A percentile compares a stretch with the other conserved stretches of the same genome.
phyloP scores from a whole-genome alignment of 345 rosid genomes.

The Arabidopsis arenosa region DNA sequence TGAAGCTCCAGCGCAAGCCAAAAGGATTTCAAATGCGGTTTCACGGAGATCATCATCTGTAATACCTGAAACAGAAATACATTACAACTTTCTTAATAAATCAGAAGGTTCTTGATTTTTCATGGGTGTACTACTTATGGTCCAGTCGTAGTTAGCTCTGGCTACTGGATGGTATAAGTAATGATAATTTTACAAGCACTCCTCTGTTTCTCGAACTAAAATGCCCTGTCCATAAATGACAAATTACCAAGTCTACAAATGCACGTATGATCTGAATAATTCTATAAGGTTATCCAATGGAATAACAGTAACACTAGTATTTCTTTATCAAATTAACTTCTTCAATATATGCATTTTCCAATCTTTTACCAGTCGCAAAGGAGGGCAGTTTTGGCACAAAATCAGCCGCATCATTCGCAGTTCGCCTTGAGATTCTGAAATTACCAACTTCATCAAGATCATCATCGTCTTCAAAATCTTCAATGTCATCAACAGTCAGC shows the following conservation, averaged over 20 bases:
- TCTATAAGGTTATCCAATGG: neutral
- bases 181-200: neutral
- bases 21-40: slow-evolving; percentile 88
- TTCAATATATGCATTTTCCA: neutral
- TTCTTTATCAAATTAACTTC: neutral
- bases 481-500: slow-evolving; percentile 97
- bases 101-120: neutral
- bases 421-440: slow-evolving; percentile 74
- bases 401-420: slow-evolving; percentile 72
- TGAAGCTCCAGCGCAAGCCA: slow-evolving; percentile 97
- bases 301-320: neutral
- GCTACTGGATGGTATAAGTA: slow-evolving; percentile 1
- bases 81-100: slow-evolving; percentile 16
- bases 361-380: slow-evolving; percentile 78
- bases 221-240: slow-evolving; percentile 7
- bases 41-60: slow-evolving; percentile 94
- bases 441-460: slow-evolving; percentile 66
- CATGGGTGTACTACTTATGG: slow-evolving; percentile 4
- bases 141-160: slow-evolving; percentile 25
- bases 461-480: slow-evolving; percentile 90
- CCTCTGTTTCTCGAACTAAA: slow-evolving; percentile 3
- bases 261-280: neutral
- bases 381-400: slow-evolving; percentile 75
- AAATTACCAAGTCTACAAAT: slow-evolving; percentile 17
- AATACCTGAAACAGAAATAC: slow-evolving; percentile 58